phyloP scores from a whole-genome alignment of 139 green algal species.

The Tetradesmus obliquus region DNA sequence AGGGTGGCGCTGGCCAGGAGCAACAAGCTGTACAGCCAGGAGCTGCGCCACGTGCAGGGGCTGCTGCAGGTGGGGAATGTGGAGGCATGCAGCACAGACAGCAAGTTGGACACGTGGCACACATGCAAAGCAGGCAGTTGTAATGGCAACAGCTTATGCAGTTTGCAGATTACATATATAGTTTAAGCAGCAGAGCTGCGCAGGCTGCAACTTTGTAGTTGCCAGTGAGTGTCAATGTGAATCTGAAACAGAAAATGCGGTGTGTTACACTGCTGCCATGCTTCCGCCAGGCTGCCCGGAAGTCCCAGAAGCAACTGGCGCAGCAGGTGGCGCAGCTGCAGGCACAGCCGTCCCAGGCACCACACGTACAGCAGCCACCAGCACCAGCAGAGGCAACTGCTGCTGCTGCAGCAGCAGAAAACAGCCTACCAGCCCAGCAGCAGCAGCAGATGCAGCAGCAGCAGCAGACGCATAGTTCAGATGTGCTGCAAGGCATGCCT shows the following conservation, averaged over 20 bases:
- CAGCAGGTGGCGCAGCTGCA: background rate
- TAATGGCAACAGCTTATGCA: background rate
- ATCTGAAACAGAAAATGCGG: background rate
- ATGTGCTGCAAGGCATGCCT: background rate
- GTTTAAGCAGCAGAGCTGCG: no score
- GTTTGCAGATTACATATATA: no score
- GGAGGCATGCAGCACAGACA: background rate
- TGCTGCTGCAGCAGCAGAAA: background rate
- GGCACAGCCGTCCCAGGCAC: background rate
- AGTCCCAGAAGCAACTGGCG: background rate
- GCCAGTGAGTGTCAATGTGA: background rate
- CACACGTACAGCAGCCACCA: background rate
- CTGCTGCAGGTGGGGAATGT: conserved; percentile 21
- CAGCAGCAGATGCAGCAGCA: background rate
- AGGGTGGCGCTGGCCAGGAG: background rate
- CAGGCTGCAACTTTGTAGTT: no score
- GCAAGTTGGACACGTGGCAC: background rate
- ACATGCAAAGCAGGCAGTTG: no score
- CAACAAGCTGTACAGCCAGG: conserved; percentile 16
- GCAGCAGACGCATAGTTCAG: background rate
- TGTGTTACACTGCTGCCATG: background rate
- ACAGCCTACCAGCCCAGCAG: background rate
- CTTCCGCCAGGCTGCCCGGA: background rate
- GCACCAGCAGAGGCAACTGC: background rate
- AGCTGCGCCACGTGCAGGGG: conserved; percentile 25